A percentile compares a stretch with the other conserved stretches of the same genome.
Evolutionary conservation across 192 early-diverging fungal species (phyloP).

Genomic region (Funneliformis geosporum): DNA sequence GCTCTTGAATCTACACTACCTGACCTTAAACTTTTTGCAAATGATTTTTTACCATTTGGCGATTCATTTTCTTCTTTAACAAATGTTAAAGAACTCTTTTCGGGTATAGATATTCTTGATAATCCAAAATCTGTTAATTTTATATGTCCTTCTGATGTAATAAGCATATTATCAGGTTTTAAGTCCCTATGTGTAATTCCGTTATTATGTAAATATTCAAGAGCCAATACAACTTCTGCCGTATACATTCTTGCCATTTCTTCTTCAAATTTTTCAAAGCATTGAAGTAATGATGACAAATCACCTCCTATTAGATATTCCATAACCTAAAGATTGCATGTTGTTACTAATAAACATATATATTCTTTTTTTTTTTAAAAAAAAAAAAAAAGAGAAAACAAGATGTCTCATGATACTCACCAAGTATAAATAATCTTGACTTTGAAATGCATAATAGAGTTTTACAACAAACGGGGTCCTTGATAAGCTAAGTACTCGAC

Average conservation of each 20-base stretch:
- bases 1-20: conserved; percentile 15
- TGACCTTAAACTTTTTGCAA: background rate
- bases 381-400: background rate
- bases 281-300: conserved; percentile 72
- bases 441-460: conserved; percentile 92
- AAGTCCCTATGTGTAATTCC: conserved; percentile 89
- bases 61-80: conserved; percentile 31
- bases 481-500: conserved; percentile 78
- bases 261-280: conserved; percentile 77
- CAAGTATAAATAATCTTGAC: conserved; percentile 82
- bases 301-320: conserved; percentile 91
- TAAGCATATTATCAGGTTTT: conserved; percentile 83
- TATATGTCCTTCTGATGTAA: conserved; percentile 86
- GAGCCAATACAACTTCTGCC: conserved; percentile 85
- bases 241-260: conserved; percentile 85
- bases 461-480: conserved; percentile 87
- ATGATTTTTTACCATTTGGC: conserved; percentile 34
- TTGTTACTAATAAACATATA: conserved; percentile 14
- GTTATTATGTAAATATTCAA: conserved; percentile 89
- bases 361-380: too few relatives aligned
- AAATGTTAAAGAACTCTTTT: conserved; percentile 42
- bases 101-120: conserved; percentile 74
- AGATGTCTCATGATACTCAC: conserved; percentile 43
- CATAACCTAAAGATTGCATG: conserved; percentile 54
- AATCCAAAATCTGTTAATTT: conserved; percentile 96